Percentiles rank a stretch among this genome's conserved stretches.
These are phyloP conservation scores for Suillus spraguei DNA, from an alignment of 768 basidiomycete genomes.

Conservation along the genomic window DNA sequence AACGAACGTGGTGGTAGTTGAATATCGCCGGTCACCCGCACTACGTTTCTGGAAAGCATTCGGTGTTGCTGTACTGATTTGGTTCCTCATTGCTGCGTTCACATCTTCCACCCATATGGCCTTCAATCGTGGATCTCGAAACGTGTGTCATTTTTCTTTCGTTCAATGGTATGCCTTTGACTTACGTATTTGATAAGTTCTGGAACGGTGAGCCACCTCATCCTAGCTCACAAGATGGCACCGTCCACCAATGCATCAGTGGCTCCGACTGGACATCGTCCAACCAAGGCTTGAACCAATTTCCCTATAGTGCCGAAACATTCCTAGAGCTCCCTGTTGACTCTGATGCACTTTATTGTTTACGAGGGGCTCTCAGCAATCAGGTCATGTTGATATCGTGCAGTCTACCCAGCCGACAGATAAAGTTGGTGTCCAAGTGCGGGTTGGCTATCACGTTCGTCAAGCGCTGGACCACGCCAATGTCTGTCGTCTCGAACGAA, in stretches of 20 bases:
- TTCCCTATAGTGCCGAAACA: slow-evolving; percentile 29
- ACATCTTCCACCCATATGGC: neutral
- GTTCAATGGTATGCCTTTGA: neutral
- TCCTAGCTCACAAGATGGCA: slow-evolving; percentile 8
- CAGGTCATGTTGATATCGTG: slow-evolving; percentile 30
- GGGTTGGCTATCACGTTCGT: slow-evolving; percentile 26
- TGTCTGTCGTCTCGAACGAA: slow-evolving; percentile 34
- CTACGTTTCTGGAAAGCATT: slow-evolving; percentile 31
- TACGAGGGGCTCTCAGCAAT: slow-evolving; percentile 31
- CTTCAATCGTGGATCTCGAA: neutral
- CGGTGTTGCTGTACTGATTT: slow-evolving; percentile 26
- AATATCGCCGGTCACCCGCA: slow-evolving; percentile 9
- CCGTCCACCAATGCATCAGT: slow-evolving; percentile 17
- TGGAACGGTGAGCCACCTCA: neutral
- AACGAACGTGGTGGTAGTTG: neutral
- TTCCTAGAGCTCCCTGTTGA: slow-evolving; percentile 33
- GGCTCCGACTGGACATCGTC: slow-evolving; percentile 24
- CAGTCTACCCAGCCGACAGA: slow-evolving; percentile 32
- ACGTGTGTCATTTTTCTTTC: neutral
- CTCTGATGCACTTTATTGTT: slow-evolving; percentile 33
- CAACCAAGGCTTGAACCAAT: slow-evolving; percentile 13
- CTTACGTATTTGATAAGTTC: neutral
- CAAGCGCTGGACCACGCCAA: slow-evolving; percentile 23
- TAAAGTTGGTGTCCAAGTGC: slow-evolving; percentile 30
- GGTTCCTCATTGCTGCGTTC: slow-evolving; percentile 16